Base-by-base conservation (phyloP, 2,329 filamentous ascomycete species). In the Penicillium sp. region DNA sequence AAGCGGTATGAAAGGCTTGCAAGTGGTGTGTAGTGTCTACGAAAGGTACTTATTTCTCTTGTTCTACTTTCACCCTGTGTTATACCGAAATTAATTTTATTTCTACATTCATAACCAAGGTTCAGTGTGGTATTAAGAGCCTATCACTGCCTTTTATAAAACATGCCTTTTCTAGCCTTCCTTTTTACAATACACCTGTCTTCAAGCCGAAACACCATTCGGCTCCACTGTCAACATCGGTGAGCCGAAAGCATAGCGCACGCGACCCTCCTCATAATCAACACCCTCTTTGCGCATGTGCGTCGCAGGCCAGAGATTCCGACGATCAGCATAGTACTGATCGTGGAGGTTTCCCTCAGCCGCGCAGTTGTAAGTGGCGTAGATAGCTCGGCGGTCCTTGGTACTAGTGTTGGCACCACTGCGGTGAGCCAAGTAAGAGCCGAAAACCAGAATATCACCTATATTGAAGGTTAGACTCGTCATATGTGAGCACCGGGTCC, bases 341-440 rank as follows among this genome's bases (percentile, higher is more conserved):
- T 75, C 71, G 57, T 76, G 75, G n/a, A 79, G 61, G 57, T 77
- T 70, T 1, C 77, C 77, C 52, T 79, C 77, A 1, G 60, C 59
- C 6, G 66, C 66, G 48, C 68, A 71, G 55, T 78, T 76, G 59
- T 78, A 79, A 0, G 77, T 79, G 3, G 76, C 75, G 57, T 79
- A 79, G 24, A 79, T 68, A 8, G 75, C 76, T 43, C 69, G 69
- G 1, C 77, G 69, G 45, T 75, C 66, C 51, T 68, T 68, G 1
- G 46, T 56, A 51, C 74, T 77, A 16, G 56, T 60, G 55, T 77
- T 77, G 29, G 68, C 55, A 13, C 69, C 72, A 48, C 70, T 74
- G 5, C 74, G 68, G 60, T 77, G 75, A 2, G 75, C 75, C 13
- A 77, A 63, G 54, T 76, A 75, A 7, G 70, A 75, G 1, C 75